These are phyloP conservation scores for Trichosanthes cucumerina DNA, from an alignment of 306 rosid species.

Conservation along the genomic window DNA sequence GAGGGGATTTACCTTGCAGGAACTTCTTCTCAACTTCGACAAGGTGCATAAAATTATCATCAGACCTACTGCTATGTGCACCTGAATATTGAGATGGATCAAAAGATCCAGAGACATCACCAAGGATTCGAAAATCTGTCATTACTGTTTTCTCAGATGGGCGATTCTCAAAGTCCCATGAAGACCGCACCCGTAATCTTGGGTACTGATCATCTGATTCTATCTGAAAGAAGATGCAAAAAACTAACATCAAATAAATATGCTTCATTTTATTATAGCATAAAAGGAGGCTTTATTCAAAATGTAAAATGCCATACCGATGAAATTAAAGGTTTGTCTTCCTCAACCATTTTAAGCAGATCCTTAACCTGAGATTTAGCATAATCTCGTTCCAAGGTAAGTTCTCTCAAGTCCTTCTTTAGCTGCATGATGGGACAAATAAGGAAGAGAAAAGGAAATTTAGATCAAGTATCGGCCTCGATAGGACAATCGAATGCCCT, in stretches of 20 bases:
- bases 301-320: constrained; percentile 10
- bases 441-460: neutral
- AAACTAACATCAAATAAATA: constrained; percentile 16
- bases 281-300: constrained; percentile 15
- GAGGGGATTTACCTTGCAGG: constrained; percentile 31
- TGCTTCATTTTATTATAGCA: neutral
- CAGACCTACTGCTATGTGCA: constrained; percentile 50
- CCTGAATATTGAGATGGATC: constrained; percentile 68
- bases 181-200: constrained; percentile 36
- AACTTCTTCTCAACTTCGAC: constrained; percentile 50
- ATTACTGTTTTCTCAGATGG: constrained; percentile 22
- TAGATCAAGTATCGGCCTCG: neutral
- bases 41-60: constrained; percentile 53
- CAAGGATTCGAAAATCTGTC: constrained; percentile 22
- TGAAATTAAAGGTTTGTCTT: constrained; percentile 30
- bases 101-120: constrained; percentile 43
- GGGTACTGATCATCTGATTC: constrained; percentile 46
- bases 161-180: constrained; percentile 54
- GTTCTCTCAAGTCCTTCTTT: constrained; percentile 54
- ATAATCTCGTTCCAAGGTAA: constrained; percentile 51
- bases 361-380: constrained; percentile 72
- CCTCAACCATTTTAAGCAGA: constrained; percentile 46
- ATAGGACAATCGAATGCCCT: neutral
- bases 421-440: constrained; percentile 45
- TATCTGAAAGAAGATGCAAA: constrained; percentile 31